Evolutionary conservation across 2,329 filamentous ascomycete genomes (phyloP).

Genomic region (Colletotrichum sp.): DNA sequence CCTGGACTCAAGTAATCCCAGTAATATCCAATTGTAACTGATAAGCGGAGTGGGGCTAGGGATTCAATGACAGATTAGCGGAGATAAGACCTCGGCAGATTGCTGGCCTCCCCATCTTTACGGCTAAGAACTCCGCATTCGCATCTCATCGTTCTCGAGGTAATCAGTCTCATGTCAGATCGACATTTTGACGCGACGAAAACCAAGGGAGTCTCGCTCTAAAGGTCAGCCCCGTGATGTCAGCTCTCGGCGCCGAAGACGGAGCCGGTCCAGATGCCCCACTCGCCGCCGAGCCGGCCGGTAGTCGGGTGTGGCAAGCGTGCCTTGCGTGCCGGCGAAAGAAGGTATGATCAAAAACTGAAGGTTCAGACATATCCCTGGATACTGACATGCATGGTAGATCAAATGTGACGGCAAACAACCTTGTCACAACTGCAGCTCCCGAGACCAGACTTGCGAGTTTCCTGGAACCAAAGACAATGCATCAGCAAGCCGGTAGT

Average conservation of each 20-base stretch:
- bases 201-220: not conserved
- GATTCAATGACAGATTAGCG: not conserved
- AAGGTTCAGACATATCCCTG: accelerated
- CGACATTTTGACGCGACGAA: accelerated
- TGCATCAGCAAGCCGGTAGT: conserved; percentile 26
- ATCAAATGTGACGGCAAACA: conserved; percentile 30
- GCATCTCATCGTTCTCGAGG: not conserved
- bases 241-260: not conserved
- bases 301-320: not conserved
- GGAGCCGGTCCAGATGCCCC: not conserved
- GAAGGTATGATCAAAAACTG: not conserved
- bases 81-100: not conserved
- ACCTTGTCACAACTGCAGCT: conserved; percentile 29
- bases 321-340: not conserved
- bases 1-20: not conserved
- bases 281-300: not conserved
- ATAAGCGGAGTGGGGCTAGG: not conserved
- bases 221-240: not conserved
- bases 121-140: not conserved
- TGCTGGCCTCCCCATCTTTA: not conserved
- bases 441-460: conserved; percentile 23
- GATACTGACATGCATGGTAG: not conserved
- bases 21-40: not conserved
- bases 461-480: conserved; percentile 27
- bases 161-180: not conserved